phyloP scores from a whole-genome alignment of 192 early-diverging fungal species.

The Entophlyctis helioformis region DNA sequence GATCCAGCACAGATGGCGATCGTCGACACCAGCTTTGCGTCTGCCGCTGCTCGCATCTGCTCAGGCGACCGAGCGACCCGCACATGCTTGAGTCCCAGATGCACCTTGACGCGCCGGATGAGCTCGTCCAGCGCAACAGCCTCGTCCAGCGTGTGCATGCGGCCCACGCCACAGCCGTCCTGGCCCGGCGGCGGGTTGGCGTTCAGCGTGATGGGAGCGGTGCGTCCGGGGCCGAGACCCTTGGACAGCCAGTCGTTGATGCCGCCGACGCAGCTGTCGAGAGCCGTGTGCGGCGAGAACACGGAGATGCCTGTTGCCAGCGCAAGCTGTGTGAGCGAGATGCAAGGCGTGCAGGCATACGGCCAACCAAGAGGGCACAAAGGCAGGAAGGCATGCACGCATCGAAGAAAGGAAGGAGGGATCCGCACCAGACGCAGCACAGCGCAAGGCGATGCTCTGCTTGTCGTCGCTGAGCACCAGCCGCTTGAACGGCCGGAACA shows the following conservation, averaged over 20 bases:
- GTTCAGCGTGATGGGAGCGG: slow-evolving; percentile 23
- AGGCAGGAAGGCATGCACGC: too few relatives aligned
- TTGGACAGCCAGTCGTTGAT: slow-evolving; percentile 89
- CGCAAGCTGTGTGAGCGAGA: too few relatives aligned
- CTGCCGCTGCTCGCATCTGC: background rate
- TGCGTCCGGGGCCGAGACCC: slow-evolving; percentile 29
- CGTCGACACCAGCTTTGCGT: slow-evolving; percentile 36
- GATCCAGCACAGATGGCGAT: slow-evolving; percentile 93
- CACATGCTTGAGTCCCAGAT: slow-evolving; percentile 53
- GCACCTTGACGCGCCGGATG: slow-evolving; percentile 47
- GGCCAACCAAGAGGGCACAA: too few relatives aligned
- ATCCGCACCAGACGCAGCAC: too few relatives aligned
- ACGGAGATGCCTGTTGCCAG: slow-evolving; percentile 57
- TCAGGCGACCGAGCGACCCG: slow-evolving; percentile 3
- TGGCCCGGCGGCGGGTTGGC: slow-evolving; percentile 45
- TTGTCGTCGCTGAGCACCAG: slow-evolving; percentile 63
- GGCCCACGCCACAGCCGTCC: slow-evolving; percentile 43
- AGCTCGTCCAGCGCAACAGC: slow-evolving; percentile 38
- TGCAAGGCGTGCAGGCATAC: too few relatives aligned
- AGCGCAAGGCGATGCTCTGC: slow-evolving; percentile 68
- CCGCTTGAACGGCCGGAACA: slow-evolving; percentile 74
- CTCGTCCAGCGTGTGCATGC: slow-evolving; percentile 44
- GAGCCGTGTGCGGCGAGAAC: slow-evolving; percentile 82
- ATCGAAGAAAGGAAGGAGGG: too few relatives aligned
- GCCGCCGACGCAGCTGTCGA: slow-evolving; percentile 68